Conservation (phyloP, 1,284 basidiomycete genomes). For the Coniferiporia sulphurascens region DNA sequence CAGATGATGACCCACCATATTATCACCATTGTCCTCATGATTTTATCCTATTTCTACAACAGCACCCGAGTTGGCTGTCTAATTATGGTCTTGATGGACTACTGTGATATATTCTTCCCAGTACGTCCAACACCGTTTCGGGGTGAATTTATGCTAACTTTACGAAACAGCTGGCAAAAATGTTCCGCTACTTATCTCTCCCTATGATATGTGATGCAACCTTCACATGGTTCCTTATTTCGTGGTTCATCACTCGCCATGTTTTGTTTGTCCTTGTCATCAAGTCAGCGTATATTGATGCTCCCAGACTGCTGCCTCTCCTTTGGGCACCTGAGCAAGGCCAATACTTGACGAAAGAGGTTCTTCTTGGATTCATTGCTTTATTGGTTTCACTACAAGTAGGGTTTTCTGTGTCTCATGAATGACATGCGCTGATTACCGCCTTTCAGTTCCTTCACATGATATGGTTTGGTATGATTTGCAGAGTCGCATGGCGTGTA, state of each 20-base stretch:
- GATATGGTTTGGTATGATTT: slow-evolving; percentile 85
- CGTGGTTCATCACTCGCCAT: slow-evolving; percentile 89
- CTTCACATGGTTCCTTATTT: slow-evolving; percentile 80
- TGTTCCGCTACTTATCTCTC: slow-evolving; percentile 80
- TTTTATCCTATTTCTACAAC: slow-evolving; percentile 76
- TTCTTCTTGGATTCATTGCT: slow-evolving; percentile 46
- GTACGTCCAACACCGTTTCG: slow-evolving; percentile 44
- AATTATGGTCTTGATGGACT: slow-evolving; percentile 91
- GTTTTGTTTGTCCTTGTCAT: slow-evolving; percentile 72
- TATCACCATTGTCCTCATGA: slow-evolving; percentile 81
- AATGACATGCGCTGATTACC: slow-evolving; percentile 9
- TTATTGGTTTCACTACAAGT: slow-evolving; percentile 67
- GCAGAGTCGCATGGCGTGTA: slow-evolving; percentile 77
- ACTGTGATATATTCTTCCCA: slow-evolving; percentile 87
- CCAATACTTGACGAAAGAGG: slow-evolving; percentile 46
- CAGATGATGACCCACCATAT: slow-evolving; percentile 98
- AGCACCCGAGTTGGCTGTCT: slow-evolving; percentile 86
- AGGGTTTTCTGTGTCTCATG: slow-evolving; percentile 19
- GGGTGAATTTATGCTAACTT: slow-evolving; percentile 9
- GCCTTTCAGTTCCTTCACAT: slow-evolving; percentile 58
- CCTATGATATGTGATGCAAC: slow-evolving; percentile 68
- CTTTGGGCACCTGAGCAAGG: slow-evolving; percentile 59
- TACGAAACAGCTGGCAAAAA: slow-evolving; percentile 74
- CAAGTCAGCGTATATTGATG: slow-evolving; percentile 51
- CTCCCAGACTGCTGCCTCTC: slow-evolving; percentile 43